Conservation (phyloP, 129 eudicot genomes). For the Silybum marianum region DNA sequence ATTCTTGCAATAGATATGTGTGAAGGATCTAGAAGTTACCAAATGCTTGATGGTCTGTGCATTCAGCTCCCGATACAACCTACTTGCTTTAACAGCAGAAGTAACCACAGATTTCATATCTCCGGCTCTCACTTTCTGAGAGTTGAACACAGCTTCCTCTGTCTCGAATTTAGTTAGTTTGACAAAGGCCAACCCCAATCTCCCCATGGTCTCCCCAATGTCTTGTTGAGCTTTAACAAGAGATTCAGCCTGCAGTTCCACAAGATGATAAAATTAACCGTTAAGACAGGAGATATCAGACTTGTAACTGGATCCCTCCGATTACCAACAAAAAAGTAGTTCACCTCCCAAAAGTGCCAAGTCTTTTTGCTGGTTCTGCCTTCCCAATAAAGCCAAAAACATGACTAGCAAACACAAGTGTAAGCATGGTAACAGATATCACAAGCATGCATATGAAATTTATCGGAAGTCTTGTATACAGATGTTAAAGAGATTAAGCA, state of each 20-base stretch:
- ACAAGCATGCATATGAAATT: background rate
- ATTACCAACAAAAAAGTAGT: background rate
- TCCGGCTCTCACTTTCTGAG: constrained; percentile 74
- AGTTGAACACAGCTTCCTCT: constrained; percentile 55
- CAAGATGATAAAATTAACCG: constrained; percentile 16
- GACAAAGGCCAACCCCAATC: constrained; percentile 79
- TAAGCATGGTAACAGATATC: background rate
- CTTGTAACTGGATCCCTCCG: background rate
- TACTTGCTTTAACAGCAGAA: constrained; percentile 84
- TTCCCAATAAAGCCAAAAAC: background rate
- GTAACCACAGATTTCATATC: constrained; percentile 85
- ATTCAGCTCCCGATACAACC: constrained; percentile 81
- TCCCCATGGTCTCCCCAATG: constrained; percentile 85
- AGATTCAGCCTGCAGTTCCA: constrained; percentile 73
- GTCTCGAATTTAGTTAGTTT: constrained; percentile 85
- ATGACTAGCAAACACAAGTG: background rate
- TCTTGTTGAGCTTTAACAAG: constrained; percentile 97
- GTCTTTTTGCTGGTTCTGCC: background rate
- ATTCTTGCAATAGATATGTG: background rate
- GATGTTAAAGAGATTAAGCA: background rate
- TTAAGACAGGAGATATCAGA: background rate
- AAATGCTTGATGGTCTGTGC: constrained; percentile 84
- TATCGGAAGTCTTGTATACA: background rate
- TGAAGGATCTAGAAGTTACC: constrained; percentile 46
- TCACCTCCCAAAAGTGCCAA: constrained; percentile 1